Conservation (phyloP, 768 basidiomycete genomes). For the Lentinula sp. region DNA sequence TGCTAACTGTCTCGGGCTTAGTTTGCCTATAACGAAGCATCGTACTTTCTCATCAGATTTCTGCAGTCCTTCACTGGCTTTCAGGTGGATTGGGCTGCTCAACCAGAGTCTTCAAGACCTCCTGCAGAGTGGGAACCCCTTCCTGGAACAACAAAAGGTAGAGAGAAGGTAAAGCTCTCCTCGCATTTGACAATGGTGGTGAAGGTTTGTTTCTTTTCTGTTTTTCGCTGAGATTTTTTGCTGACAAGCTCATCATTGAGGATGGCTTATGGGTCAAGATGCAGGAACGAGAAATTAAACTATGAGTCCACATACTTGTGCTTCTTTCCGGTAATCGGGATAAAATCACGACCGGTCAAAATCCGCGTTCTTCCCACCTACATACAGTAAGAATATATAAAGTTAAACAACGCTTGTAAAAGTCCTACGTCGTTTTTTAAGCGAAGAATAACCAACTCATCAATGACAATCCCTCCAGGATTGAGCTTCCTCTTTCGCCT, state of each 20-base stretch:
- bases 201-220: constrained; percentile 19
- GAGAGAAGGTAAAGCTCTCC: constrained; percentile 39
- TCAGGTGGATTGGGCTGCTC: constrained; percentile 36
- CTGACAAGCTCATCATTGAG: constrained; percentile 11
- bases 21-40: constrained; percentile 64
- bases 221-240: not conserved
- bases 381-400: too few relatives aligned
- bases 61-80: constrained; percentile 49
- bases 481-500: not conserved
- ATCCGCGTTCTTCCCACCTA: too few relatives aligned
- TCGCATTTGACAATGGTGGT: constrained; percentile 51
- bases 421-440: too few relatives aligned
- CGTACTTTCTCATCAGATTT: constrained; percentile 57
- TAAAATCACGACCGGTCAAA: too few relatives aligned
- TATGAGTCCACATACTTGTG: too few relatives aligned
- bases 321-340: too few relatives aligned
- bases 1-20: constrained; percentile 12
- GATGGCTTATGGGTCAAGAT: constrained; percentile 30
- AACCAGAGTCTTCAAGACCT: constrained; percentile 33
- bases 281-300: constrained; percentile 13
- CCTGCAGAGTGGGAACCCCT: constrained; percentile 38
- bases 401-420: too few relatives aligned
- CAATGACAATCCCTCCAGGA: not conserved
- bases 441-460: not conserved
- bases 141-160: constrained; percentile 29